Conservation (phyloP, 805 yeast genomes). For the Candida vaughaniae region DNA sequence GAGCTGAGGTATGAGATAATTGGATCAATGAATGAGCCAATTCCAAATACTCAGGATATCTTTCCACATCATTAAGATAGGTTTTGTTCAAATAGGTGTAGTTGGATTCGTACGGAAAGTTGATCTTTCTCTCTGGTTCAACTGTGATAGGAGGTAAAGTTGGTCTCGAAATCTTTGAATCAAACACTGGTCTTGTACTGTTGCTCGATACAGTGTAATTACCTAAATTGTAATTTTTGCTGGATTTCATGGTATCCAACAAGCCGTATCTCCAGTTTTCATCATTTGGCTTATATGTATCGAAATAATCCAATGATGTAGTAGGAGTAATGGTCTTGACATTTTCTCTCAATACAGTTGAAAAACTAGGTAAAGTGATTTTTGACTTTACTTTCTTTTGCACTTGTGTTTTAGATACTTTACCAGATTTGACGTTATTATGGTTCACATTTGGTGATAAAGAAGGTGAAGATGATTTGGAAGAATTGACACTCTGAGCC, state of each 20-base stretch:
- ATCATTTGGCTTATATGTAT: conserved; percentile 45
- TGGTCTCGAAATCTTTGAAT: conserved; percentile 32
- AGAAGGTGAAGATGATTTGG: not conserved
- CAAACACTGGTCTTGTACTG: conserved; percentile 32
- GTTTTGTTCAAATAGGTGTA: conserved; percentile 50
- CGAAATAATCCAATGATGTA: conserved; percentile 43
- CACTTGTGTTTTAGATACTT: conserved; percentile 2
- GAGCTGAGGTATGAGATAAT: conserved; percentile 20
- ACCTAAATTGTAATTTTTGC: conserved; percentile 4
- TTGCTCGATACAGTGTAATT: conserved; percentile 3
- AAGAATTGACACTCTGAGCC: not conserved
- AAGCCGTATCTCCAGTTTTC: conserved; percentile 45
- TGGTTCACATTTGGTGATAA: conserved; percentile 1
- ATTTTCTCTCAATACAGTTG: conserved; percentile 28
- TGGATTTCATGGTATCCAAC: conserved; percentile 32
- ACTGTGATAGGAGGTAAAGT: conserved; percentile 17
- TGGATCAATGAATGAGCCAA: conserved; percentile 43
- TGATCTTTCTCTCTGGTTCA: conserved; percentile 34
- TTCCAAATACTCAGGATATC: conserved; percentile 48
- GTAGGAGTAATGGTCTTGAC: conserved; percentile 38
- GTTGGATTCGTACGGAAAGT: conserved; percentile 55
- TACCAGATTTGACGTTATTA: not conserved
- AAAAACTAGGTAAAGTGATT: conserved; percentile 34
- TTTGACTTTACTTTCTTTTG: conserved; percentile 7
- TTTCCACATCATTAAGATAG: conserved; percentile 48